Evolutionary conservation across 805 yeast species (phyloP).

Genomic region (Metschnikowia orientalis): DNA sequence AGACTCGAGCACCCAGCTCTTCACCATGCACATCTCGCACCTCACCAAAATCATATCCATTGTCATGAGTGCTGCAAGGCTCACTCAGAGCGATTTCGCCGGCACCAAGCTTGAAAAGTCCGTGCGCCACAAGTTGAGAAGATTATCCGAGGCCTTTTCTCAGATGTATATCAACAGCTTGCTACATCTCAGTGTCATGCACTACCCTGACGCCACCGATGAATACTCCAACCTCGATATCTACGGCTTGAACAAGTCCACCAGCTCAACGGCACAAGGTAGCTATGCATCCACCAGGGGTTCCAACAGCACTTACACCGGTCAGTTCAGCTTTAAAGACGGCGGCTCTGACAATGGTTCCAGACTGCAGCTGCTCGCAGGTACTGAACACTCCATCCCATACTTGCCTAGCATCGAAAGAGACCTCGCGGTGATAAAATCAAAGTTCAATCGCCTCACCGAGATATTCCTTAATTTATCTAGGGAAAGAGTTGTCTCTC

Average conservation of each 20-base stretch:
- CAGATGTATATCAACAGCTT: conserved; percentile 63
- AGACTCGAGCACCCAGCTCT: conserved; percentile 48
- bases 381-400: conserved; percentile 15
- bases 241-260: conserved; percentile 21
- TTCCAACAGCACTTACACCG: conserved; percentile 11
- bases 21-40: conserved; percentile 48
- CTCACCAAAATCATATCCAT: conserved; percentile 50
- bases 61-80: conserved; percentile 51
- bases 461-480: conserved; percentile 32
- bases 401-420: conserved; percentile 37
- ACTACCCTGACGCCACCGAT: conserved; percentile 23
- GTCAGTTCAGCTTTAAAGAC: too few relatives aligned
- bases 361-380: conserved; percentile 7
- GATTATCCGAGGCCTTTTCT: conserved; percentile 51
- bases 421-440: conserved; percentile 36
- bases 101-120: conserved; percentile 44
- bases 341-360: conserved; percentile 4
- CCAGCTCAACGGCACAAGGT: conserved; percentile 12
- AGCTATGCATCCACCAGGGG: conserved; percentile 10
- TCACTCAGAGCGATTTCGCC: conserved; percentile 48
- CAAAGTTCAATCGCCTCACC: conserved; percentile 26
- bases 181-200: conserved; percentile 49
- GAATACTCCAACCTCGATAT: conserved; percentile 32
- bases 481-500: conserved; percentile 27
- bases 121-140: conserved; percentile 47